Base-by-base conservation (phyloP, 169 alveolate species). In the Plasmodium yoelii region DNA sequence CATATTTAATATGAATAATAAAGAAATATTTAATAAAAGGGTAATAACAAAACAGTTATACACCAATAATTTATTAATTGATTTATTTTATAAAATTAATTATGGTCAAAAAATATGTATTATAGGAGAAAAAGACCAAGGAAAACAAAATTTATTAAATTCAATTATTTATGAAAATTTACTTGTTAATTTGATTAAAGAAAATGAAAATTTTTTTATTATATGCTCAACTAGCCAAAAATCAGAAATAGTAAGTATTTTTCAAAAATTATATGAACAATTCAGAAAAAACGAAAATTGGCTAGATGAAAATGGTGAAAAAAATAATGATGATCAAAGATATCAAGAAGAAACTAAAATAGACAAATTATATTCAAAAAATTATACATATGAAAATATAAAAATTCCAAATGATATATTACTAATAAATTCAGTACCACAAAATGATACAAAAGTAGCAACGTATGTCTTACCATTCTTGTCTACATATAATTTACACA, bases 151-250 rank as follows among this genome's bases (percentile, higher is more conserved):
- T 8, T 13, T 77, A 7, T 34, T 77, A 22, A 39, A 15, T 1
- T 77, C 88, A 8, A 26, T 77, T 24, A 53, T 77, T 51, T 64
- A 64, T 77, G 88, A 63, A 51, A 77, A 77, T 64, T 65, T 77
- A 18, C n/a, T 77, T 1, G 15, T 69, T 44, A 77, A 77, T 44
- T 47, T 64, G 34, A 24, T 77, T 77, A 53, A 65, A 53, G 65
- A 77, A 13, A 64, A 77, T 61, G 88, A 77, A 56, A 55, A 77
- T 39, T 53, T 77, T 77, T 77, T 77, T 65, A 77, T 77, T n/a
- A 46, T 77, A n/a, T 77, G 88, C 34, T 61, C 88, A 57, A 63
- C 63, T 57, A 68, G 64, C 26, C 28, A 55, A 57, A 77, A 77
- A 34, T 55, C 77, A 10, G 88, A 77, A 68, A 47, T 46, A 2